Evolutionary conservation across 176 grass and related monocot genomes (phyloP).

Genomic region (Oryza coarctata): DNA sequence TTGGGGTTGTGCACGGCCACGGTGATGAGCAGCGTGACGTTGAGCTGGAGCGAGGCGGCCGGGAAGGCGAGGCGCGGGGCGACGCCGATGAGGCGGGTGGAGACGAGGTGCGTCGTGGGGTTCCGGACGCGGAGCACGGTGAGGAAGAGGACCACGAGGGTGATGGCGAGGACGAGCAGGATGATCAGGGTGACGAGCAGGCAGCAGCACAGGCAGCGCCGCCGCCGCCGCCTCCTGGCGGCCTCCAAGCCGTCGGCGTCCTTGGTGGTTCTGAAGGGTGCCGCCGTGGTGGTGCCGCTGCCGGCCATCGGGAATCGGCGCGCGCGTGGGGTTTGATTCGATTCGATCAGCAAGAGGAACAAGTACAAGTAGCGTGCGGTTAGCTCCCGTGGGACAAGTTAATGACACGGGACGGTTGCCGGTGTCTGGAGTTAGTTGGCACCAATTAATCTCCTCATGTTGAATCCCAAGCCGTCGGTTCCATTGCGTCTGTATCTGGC

Average conservation of each 20-base stretch:
- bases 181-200: not conserved
- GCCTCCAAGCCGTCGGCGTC: not conserved
- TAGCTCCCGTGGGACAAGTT: too few species aligned
- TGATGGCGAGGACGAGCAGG: constrained; percentile 33
- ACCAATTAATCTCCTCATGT: too few species aligned
- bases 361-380: not conserved
- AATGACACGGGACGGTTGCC: too few species aligned
- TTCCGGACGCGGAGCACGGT: constrained; percentile 55
- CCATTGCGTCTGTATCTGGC: not conserved
- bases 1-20: constrained; percentile 68
- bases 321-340: too few species aligned
- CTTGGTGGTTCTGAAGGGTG: not conserved
- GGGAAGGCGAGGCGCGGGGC: constrained; percentile 46
- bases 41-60: constrained; percentile 21
- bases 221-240: not conserved
- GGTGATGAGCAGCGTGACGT: constrained; percentile 57
- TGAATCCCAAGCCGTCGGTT: too few species aligned
- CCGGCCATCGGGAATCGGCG: too few species aligned
- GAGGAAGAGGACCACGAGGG: constrained; percentile 51
- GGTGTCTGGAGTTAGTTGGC: not conserved
- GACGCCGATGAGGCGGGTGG: constrained; percentile 34
- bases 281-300: not conserved
- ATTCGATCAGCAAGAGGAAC: too few species aligned
- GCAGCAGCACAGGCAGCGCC: constrained; percentile 42
- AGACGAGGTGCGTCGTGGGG: constrained; percentile 44